A percentile compares a stretch with the other conserved stretches of the same genome.
phyloP scores from a whole-genome alignment of 352 stramenopile species.

The Aphanomyces cochlioides region DNA sequence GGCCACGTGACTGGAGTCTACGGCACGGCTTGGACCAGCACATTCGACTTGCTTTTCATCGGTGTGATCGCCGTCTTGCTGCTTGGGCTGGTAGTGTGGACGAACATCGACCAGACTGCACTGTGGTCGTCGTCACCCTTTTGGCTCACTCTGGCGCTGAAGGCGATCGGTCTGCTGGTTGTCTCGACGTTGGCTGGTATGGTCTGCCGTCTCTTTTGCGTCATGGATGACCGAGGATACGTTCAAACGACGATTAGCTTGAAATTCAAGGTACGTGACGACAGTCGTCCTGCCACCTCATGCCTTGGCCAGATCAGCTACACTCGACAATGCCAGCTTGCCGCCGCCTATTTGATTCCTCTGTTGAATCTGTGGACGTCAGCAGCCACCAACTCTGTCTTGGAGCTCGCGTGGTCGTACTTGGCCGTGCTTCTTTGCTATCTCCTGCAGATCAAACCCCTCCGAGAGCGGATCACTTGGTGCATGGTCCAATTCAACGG shows the following conservation, averaged over 20 bases:
- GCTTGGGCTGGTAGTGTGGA: conserved; percentile 51
- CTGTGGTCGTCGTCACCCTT: conserved; percentile 49
- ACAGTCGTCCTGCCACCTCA: too few species aligned
- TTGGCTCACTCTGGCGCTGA: conserved; percentile 71
- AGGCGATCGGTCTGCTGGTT: conserved; percentile 74
- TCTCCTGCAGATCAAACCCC: conserved; percentile 75
- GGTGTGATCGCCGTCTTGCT: conserved; percentile 55
- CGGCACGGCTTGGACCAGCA: conserved; percentile 44
- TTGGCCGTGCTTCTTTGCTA: conserved; percentile 76
- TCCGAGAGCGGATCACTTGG: conserved; percentile 72
- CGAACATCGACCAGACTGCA: conserved; percentile 49
- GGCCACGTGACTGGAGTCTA: conserved; percentile 63
- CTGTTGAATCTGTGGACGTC: conserved; percentile 44
- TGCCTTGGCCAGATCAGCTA: conserved; percentile 56
- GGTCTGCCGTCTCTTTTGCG: conserved; percentile 74
- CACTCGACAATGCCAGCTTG: conserved; percentile 79
- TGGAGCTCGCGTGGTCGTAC: conserved; percentile 74
- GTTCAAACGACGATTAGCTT: conserved; percentile 81
- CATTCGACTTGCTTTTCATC: conserved; percentile 68
- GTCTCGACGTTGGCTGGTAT: conserved; percentile 68
- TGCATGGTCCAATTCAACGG: conserved; percentile 89
- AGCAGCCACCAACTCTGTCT: conserved; percentile 40
- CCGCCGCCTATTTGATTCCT: conserved; percentile 78
- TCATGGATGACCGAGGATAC: conserved; percentile 75
- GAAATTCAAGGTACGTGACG: conserved; percentile 50